Percentiles rank a stretch among this genome's conserved stretches.
Conservation (phyloP, 306 rosid species). For the Inga leiocalycina region DNA sequence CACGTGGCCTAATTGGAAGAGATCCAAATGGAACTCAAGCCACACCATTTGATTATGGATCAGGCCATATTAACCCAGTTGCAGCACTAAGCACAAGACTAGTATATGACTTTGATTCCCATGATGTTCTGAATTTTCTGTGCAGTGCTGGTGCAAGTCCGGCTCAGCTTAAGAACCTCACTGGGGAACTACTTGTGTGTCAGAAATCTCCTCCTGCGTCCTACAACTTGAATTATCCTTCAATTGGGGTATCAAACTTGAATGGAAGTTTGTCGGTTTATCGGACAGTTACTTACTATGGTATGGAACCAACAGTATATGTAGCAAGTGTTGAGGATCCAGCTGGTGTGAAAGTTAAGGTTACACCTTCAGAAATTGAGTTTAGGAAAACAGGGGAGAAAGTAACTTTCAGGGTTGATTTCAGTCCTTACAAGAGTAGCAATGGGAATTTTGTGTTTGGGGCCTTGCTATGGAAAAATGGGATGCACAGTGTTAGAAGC, state of each 20-base stretch:
- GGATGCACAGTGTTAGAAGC: slow-evolving; percentile 61
- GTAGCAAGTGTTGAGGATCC: slow-evolving; percentile 54
- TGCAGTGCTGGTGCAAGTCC: slow-evolving; percentile 63
- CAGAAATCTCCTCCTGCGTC: slow-evolving; percentile 46
- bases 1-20: slow-evolving; percentile 45
- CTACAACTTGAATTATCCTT: slow-evolving; percentile 73
- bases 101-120: slow-evolving; percentile 56
- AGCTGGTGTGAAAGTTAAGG: slow-evolving; percentile 50
- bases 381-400: slow-evolving; percentile 47
- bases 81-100: slow-evolving; percentile 65
- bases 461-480: slow-evolving; percentile 68
- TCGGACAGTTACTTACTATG: slow-evolving; percentile 59
- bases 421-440: slow-evolving; percentile 51
- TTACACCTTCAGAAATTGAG: slow-evolving; percentile 45
- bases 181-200: slow-evolving; percentile 45
- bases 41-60: slow-evolving; percentile 65
- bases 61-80: slow-evolving; percentile 63
- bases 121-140: slow-evolving; percentile 61
- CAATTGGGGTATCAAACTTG: slow-evolving; percentile 68
- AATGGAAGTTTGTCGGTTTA: slow-evolving; percentile 65
- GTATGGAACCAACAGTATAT: slow-evolving; percentile 49
- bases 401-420: slow-evolving; percentile 48
- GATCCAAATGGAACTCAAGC: slow-evolving; percentile 69
- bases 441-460: slow-evolving; percentile 75
- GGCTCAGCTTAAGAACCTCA: slow-evolving; percentile 62